Conservation (phyloP, 495 filamentous ascomycete species). For the Corynascus novoguineensis region DNA sequence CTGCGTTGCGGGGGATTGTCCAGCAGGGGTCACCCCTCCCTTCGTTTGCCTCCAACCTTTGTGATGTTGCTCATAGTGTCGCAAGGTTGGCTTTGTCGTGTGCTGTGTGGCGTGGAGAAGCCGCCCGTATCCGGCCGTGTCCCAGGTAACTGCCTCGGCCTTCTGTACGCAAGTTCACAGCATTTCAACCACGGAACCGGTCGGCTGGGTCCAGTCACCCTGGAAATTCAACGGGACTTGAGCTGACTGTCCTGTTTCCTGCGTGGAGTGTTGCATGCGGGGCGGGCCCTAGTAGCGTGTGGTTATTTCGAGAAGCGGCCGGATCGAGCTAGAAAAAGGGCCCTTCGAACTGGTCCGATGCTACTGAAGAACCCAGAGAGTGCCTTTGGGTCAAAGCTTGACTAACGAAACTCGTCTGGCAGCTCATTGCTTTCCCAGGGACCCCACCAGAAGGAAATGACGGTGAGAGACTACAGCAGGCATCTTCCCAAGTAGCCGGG, state of each 20-base stretch:
- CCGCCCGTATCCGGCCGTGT: too few species aligned
- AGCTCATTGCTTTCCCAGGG: background rate
- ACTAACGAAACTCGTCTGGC: too few species aligned
- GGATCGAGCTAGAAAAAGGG: background rate
- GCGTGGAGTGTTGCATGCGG: background rate
- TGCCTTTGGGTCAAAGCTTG: slow-evolving; percentile 8
- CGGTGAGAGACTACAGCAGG: slow-evolving; percentile 1
- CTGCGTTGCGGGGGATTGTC: background rate
- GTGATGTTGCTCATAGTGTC: too few species aligned
- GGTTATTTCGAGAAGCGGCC: background rate
- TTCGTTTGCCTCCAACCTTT: too few species aligned
- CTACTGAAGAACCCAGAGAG: slow-evolving; percentile 1
- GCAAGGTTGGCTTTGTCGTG: too few species aligned
- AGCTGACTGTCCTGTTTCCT: background rate
- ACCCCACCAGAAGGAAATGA: background rate
- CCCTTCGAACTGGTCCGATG: slow-evolving; percentile 7
- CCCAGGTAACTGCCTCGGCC: background rate
- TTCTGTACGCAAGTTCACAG: background rate
- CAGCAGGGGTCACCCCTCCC: background rate
- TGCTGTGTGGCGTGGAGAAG: background rate
- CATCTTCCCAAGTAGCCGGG: background rate
- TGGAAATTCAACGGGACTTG: background rate
- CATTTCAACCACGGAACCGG: background rate
- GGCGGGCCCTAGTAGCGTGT: background rate
- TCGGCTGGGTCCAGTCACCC: background rate